Base-by-base conservation (phyloP, 176 grass and related monocot species). In the Chrysopogon serrulatus region DNA sequence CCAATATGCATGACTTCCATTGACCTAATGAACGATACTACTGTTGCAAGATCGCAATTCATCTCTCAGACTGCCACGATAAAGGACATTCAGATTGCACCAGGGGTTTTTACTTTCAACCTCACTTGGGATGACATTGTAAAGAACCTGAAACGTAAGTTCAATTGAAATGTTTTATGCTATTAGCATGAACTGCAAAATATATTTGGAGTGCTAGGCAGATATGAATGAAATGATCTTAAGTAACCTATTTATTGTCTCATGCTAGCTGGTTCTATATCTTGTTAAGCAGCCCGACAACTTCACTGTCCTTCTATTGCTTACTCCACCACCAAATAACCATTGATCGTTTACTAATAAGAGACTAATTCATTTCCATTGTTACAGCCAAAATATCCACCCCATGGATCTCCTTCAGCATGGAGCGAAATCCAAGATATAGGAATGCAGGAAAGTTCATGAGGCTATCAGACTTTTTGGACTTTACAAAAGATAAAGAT, bases 41-140 rank as follows among this genome's bases (percentile, higher is more conserved):
- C 85, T 51, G 86, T 99, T 32, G 80, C 64, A 84, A 92, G 53
- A 76, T 96, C 96, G 75, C 33, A 60, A 34, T 99, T 90, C 28
- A 67, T 65, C 27, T 78, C 81, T 32, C 83, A 83, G 60, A 27
- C 54, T 27, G 86, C 76, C 69, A 21, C 80, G 54, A 83, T 96
- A 11, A 90, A 87, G 37, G 70, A 96, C 56, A 90, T 98, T 65
- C 83, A 92, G 68, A 94, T 47, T 57, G 81, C 5, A 6, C 10
- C 36, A 87, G 96, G 96, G 67, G 73, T 99, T 54, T 99, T 88
- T 73, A 96, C 91, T 71, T 99, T 94, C 81, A 96, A 99, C 84
- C 83, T 99, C 53, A 94, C 96, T n/a, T 99, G 89, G 93, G 74
- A 83, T 83, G 96, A 99, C 57, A 96, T 96, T 40, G 76, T 73